Evolutionary conservation across 1,139 yeast species (phyloP).

Genomic region (Taphrina flavorubra): DNA sequence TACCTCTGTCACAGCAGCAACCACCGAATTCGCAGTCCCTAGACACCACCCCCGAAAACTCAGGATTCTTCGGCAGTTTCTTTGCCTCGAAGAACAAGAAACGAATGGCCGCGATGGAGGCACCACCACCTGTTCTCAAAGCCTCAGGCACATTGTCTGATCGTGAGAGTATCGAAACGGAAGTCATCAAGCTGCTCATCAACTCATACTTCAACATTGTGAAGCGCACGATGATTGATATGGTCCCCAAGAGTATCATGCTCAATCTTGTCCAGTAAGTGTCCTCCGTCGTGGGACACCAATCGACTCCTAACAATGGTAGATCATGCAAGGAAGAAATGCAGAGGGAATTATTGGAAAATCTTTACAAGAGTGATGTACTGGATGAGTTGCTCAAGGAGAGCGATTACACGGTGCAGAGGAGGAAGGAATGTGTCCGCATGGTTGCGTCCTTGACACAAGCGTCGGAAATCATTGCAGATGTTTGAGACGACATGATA

Average conservation of each 20-base stretch:
- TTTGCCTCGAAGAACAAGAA: constrained; percentile 91
- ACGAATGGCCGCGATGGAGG: constrained; percentile 91
- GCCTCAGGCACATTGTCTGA: constrained; percentile 96
- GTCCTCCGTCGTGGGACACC: constrained; percentile 22
- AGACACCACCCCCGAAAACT: constrained; percentile 50
- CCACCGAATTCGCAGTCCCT: constrained; percentile 33
- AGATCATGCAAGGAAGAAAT: constrained; percentile 74
- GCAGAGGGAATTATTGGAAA: constrained; percentile 86
- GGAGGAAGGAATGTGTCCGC: constrained; percentile 91
- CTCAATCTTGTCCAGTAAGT: constrained; percentile 68
- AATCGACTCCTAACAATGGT: background rate
- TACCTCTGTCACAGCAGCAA: constrained; percentile 48
- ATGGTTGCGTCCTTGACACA: constrained; percentile 90
- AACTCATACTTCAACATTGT: constrained; percentile 90
- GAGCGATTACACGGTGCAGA: constrained; percentile 87
- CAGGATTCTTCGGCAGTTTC: constrained; percentile 93
- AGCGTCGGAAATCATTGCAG: constrained; percentile 81
- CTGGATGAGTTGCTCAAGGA: constrained; percentile 83
- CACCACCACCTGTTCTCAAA: constrained; percentile 89
- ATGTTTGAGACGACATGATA: constrained; percentile 37
- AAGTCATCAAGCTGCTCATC: constrained; percentile 89
- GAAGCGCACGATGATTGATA: constrained; percentile 88
- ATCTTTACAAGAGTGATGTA: constrained; percentile 77
- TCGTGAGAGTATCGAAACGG: constrained; percentile 95
- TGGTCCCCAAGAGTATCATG: constrained; percentile 95